Evolutionary conservation across 306 rosid species (phyloP), one percentile per base, ranked within the genome.

Genomic region (Malus sieversii): DNA sequence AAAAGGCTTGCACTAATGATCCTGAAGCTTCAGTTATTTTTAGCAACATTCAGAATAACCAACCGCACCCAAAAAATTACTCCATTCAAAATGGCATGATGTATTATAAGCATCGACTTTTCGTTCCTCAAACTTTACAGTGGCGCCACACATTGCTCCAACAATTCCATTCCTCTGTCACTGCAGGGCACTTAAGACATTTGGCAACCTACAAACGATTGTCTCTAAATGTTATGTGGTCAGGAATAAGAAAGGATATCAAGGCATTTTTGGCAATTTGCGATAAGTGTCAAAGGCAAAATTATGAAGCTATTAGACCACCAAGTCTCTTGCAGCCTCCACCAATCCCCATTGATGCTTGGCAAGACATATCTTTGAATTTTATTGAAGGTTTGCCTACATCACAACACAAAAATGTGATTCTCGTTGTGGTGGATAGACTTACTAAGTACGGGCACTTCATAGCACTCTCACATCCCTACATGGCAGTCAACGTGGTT

Each of bases 91-190:
- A 30, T 15, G 1, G 10, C 5, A 15, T 8, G 0, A 6, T 64
- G 12, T 12, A 2, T 5, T 20, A 66, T 3, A 4, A 11, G 4
- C 3, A 18, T 15, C 3, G 51, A 4, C 20, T 35, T 1, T 66
- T 8, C 3, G 5, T 66, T 1, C 30, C 70, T 3, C 2, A 0
- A 1, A 1, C 14, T 3, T 13, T 0, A 0, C 0, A 6, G 0
- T 40, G 72, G 72, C 9, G 7, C 4, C 4, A 7, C 5, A 35
- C 7, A 1, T 0, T 73, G 0, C 1, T 42, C 3, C 0, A 1
- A 10, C 20, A 59, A 59, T 59, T 22, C 1, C 59, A 73, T 7
- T 27, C 8, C 0, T 23, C 29, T 3, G 18, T 27, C 2, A 1
- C 3, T 0, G 42, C 32, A 1, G 44, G 77, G 1, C 68, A 73